Conservation (phyloP, 768 basidiomycete genomes). For the Leccinum ochraceum region DNA sequence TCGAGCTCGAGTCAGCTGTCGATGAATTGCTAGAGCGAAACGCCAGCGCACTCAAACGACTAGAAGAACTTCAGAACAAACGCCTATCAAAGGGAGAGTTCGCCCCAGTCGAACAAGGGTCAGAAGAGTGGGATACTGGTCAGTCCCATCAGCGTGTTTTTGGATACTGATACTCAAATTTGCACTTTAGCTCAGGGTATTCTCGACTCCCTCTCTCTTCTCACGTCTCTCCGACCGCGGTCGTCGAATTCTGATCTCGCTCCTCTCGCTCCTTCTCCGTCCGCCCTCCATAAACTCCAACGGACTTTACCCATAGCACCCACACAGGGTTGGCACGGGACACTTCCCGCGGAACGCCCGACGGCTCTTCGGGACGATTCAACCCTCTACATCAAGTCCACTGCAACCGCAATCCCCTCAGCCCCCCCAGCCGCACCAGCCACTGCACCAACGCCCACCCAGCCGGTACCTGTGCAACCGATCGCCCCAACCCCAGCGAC, state of each 20-base stretch:
- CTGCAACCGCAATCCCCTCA: conserved; percentile 36
- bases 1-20: conserved; percentile 70
- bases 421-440: conserved; percentile 36
- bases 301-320: conserved; percentile 63
- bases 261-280: conserved; percentile 61
- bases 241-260: conserved; percentile 40
- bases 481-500: conserved; percentile 28
- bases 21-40: conserved; percentile 70
- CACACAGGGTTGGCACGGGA: conserved; percentile 73
- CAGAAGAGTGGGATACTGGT: conserved; percentile 87
- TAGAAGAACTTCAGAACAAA: conserved; percentile 64
- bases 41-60: conserved; percentile 56
- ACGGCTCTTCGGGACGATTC: conserved; percentile 74
- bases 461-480: conserved; percentile 26
- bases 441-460: conserved; percentile 35
- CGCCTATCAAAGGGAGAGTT: conserved; percentile 52
- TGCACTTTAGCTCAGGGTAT: conserved; percentile 66
- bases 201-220: conserved; percentile 62
- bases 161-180: conserved; percentile 13
- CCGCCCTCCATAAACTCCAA: conserved; percentile 69
- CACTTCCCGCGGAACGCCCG: conserved; percentile 54
- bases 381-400: conserved; percentile 64
- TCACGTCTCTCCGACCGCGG: conserved; percentile 74
- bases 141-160: conserved; percentile 25
- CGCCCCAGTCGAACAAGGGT: conserved; percentile 57